Evolutionary conservation across 1,284 basidiomycete species (phyloP), one percentile per base, ranked within the genome.

Genomic region (Cutaneotrichosporon mucoides): DNA sequence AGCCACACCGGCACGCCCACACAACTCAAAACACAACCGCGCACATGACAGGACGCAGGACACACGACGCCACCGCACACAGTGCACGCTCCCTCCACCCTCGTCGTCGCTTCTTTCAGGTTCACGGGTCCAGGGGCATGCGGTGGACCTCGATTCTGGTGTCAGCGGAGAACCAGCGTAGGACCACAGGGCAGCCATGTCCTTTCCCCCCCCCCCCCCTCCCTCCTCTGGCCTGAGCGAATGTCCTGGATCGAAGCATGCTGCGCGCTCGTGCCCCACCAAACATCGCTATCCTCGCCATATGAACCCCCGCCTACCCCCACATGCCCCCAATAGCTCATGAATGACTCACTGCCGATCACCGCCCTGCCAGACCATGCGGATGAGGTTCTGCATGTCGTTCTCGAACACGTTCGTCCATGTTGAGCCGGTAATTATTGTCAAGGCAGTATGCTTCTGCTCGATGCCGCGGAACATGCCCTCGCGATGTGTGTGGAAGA

Each of bases 331-430:
- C 38, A 40, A 40, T 40, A 12, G 12, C 24, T 24, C 44, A 46
- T 16, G 37, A n/a, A 12, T 38, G 49, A 51, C 49, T 51, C 49
- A 51, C 49, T 33, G 36, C 38, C 49, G 49, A 51, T 51, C 49
- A 9, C 49, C 49, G 36, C 49, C 49, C 8, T 51, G 49, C 49
- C 49, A 51, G 10, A 51, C 49, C 37, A 51, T 16, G 15, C 49
- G 49, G 4, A 51, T 51, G 49, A 51, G 49, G 37, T 16, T 15
- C 49, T 51, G 36, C 37, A 51, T 40, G 37, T 51, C 49, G 13
- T 38, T 51, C 38, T 51, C 49, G 15, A 51, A 51, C n/a, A 38
- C 49, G 49, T 51, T 41, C 13, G 49, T 51, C 49, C 49, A 51
- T 15, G 49, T 51, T 8, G 49, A 37, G 37, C 49, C 36, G 9